Evolutionary conservation across 208 protist species (phyloP), one percentile per base, ranked within the genome.

Genomic region (Acanthamoeba healyi): DNA sequence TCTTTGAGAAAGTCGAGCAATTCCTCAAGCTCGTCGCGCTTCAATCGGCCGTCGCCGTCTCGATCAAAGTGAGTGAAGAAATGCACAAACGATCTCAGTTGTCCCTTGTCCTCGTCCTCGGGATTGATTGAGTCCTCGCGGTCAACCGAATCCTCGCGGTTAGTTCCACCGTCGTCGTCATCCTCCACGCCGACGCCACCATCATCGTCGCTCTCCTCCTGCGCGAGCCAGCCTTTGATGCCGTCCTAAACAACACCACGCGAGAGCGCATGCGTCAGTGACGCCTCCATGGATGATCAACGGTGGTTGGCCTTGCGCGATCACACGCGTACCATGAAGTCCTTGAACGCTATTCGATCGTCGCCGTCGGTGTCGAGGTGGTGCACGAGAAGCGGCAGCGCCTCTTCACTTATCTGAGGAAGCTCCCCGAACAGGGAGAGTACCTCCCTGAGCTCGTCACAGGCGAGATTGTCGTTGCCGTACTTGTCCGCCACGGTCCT

Each of bases 321-420:
- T 15, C 22, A 29, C 15, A 29, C 29, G 38, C 36, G 10, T 86
- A 86, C 77, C 77, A 86, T 86, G 44, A 86, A 86, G 15, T 86
- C 77, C 5, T 58, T 6, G 19, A 86, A 86, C n/a, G 44, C 17
- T 5, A 86, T 86, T 6, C 77, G 77, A 24, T 86, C 77, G 32
- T 86, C 77, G 46, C 34, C 34, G 77, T 86, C 77, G 44, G 77
- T 86, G 29, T 86, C 77, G 19, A 86, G 77, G 34, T 86, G 77
- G 19, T 86, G 77, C 19, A 86, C 77, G 22, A 86, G 46, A 12
- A 86, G n/a, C 10, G 77, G 77, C 38, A 86, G 29, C 0, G 77
- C 77, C 32, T 86, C 77, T 9, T 86, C 77, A 24, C 77, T 58
- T 7, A 86, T 86, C 46, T 86, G 77, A 4, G 24, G 14, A 2